phyloP scores from a whole-genome alignment of 768 basidiomycete species.

The Lactarius vividus region DNA sequence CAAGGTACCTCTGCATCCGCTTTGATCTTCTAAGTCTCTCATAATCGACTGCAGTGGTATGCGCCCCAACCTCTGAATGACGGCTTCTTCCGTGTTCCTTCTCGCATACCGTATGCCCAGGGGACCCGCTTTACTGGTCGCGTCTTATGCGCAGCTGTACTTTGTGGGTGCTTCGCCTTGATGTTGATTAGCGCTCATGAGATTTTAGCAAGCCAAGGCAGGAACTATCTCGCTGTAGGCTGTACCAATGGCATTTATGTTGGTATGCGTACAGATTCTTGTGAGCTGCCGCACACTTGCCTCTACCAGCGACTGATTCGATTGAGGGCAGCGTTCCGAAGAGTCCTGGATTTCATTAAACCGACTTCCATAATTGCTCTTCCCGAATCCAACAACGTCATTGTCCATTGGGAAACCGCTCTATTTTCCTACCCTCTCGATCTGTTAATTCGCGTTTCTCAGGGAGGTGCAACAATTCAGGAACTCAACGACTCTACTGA shows the following conservation, averaged over 20 bases:
- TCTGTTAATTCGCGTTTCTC: conserved; percentile 57
- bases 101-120: conserved; percentile 35
- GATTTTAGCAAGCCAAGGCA: conserved; percentile 46
- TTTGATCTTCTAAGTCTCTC: neutral
- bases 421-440: conserved; percentile 71
- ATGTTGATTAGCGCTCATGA: conserved; percentile 9
- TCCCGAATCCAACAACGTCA: conserved; percentile 59
- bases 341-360: conserved; percentile 50
- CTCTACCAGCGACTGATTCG: conserved; percentile 4
- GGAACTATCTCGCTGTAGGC: conserved; percentile 60
- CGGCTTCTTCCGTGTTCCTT: conserved; percentile 51
- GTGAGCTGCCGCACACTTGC: conserved; percentile 39
- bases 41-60: conserved; percentile 53
- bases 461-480: conserved; percentile 45
- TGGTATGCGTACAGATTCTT: conserved; percentile 50
- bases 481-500: conserved; percentile 59
- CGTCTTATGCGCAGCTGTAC: conserved; percentile 57
- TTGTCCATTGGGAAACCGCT: conserved; percentile 58
- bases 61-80: conserved; percentile 57
- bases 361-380: conserved; percentile 57
- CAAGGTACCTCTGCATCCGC: conserved; percentile 48
- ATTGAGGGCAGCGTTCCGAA: conserved; percentile 49
- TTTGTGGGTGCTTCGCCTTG: conserved; percentile 45
- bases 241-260: conserved; percentile 71
- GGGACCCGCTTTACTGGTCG: conserved; percentile 51